Evolutionary conservation across 371 early-diverging fungal species (phyloP), one percentile per base, ranked within the genome.

Genomic region (Mucor mucedo): DNA sequence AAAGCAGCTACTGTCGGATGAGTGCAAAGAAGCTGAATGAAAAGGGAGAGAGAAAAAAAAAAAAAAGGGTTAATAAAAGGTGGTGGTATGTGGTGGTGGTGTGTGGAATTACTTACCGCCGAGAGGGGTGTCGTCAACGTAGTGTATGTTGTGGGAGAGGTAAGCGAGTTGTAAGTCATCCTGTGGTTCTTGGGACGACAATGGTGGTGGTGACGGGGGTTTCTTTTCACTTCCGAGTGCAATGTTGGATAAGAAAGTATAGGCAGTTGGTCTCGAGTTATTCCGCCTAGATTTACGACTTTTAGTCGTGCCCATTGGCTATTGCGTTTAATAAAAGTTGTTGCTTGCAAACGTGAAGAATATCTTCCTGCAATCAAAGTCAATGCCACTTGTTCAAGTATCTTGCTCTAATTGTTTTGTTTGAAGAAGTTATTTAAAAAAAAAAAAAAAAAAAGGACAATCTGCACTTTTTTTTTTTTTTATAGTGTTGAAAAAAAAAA

Each of bases 271-370:
- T 79, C 82, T 76, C 57, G 79, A 78, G 63, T 77, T 77, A 67
- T 79, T 76, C 71, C 79, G 79, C 79, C 82, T 79, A 68, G 82
- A 69, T 76, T 73, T 77, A 75, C 79, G 82, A 82, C 80, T 77
- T 77, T 82, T 79, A 68, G 82, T 74, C 75, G 82, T 82, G 66
- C 79, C 79, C 82, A 82, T 82, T 79, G 79, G 73, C 73, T 69
- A 30, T 42, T 58, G 41, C 53, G 35, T 48, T 41, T 42, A 40
- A 44, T 57, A 61, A 52, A 70, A 54, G 50, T 63, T 62, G 64
- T 40, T 50, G 58, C 57, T 69, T 65, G 70, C 65, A 65, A 58
- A 61, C 27, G 55, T 64, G 70, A 69, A 65, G 70, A 69, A 69
- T 52, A 60, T 65, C 70, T 69, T 69, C 65, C 40, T 69, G 65